Evolutionary conservation across 2,329 filamentous ascomycete species (phyloP).

Genomic region (Aspergillus proliferans): DNA sequence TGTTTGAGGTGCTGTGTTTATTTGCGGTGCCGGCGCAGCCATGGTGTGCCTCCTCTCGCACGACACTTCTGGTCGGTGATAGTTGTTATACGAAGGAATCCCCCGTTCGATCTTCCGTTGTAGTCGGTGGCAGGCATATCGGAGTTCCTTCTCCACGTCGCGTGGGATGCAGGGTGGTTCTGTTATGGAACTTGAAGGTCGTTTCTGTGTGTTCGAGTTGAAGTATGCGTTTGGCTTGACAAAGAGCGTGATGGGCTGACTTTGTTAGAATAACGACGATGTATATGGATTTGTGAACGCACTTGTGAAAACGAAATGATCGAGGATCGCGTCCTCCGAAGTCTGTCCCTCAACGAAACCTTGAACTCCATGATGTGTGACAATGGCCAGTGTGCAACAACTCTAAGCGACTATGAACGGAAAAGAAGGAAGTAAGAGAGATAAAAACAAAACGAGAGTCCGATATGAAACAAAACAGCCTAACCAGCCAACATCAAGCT

Average conservation of each 20-base stretch:
- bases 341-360: constrained; percentile 4
- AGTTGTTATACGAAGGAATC: background rate
- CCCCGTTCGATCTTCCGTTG: constrained; percentile 22
- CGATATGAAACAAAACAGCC: background rate
- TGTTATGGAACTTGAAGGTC: constrained; percentile 27
- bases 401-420: too few relatives aligned
- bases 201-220: background rate
- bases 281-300: constrained; percentile 13
- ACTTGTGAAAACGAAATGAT: constrained; percentile 14
- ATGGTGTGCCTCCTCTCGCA: constrained; percentile 10
- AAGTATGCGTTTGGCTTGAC: too few relatives aligned
- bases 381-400: background rate
- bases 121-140: constrained; percentile 29
- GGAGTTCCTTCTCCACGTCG: constrained; percentile 29
- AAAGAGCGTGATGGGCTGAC: too few relatives aligned
- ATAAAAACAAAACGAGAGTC: background rate
- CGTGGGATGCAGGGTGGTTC: constrained; percentile 27
- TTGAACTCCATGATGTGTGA: constrained; percentile 10
- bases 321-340: constrained; percentile 11
- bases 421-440: background rate
- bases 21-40: too few relatives aligned
- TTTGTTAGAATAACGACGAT: background rate
- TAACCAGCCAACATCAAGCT: background rate
- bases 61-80: background rate
- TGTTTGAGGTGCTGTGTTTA: too few relatives aligned